phyloP scores from a whole-genome alignment of 805 yeast genomes.

The Phaffomyces thermotolerans region DNA sequence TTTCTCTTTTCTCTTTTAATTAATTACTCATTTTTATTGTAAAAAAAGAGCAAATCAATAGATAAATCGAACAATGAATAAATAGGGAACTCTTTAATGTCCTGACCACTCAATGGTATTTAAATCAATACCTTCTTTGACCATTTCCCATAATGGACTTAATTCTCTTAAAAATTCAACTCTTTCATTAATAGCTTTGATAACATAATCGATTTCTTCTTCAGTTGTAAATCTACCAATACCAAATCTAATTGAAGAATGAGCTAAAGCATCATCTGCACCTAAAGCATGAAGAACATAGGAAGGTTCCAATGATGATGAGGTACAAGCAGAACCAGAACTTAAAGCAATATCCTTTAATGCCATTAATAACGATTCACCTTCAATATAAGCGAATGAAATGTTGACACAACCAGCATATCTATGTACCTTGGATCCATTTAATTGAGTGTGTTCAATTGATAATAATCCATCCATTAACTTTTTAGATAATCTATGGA shows the following conservation, averaged over 20 bases:
- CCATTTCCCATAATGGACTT: conserved; percentile 98
- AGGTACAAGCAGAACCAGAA: conserved; percentile 97
- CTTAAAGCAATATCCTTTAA: conserved; percentile 92
- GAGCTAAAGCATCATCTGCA: conserved; percentile 97
- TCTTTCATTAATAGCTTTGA: conserved; percentile 80
- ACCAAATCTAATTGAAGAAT: conserved; percentile 96
- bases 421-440: conserved; percentile 70
- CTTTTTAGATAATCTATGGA: conserved; percentile 62
- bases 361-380: conserved; percentile 96
- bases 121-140: conserved; percentile 94
- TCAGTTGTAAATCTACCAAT: conserved; percentile 96
- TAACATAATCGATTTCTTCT: conserved; percentile 89
- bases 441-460: conserved; percentile 83
- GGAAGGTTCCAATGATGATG: conserved; percentile 96
- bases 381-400: conserved; percentile 96
- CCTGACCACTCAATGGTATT: conserved; percentile 97
- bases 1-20: too few species aligned
- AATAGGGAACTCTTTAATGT: conserved; percentile 39
- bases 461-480: conserved; percentile 65
- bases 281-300: conserved; percentile 95
- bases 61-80: not conserved
- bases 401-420: conserved; percentile 95
- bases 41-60: too few species aligned
- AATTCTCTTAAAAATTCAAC: conserved; percentile 87
- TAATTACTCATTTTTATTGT: too few species aligned